Conservation (phyloP, 2,329 filamentous ascomycete species). For the Aciculosporium take region DNA sequence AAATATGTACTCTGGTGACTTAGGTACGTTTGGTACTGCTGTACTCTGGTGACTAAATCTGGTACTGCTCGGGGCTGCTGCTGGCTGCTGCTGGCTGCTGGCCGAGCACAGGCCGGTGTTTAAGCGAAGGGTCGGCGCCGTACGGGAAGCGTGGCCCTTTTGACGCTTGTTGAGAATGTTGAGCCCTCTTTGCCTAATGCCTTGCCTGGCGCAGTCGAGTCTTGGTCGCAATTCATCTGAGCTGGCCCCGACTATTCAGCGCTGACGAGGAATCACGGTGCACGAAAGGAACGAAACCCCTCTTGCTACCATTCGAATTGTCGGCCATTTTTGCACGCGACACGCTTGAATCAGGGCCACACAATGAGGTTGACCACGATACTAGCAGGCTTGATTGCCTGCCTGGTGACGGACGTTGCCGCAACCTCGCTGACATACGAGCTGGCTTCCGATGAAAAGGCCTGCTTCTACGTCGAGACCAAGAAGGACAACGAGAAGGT, state of each 20-base stretch:
- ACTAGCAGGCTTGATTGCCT: constrained; percentile 56
- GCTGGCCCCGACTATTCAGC: background rate
- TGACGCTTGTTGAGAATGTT: too few relatives aligned
- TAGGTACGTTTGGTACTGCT: too few relatives aligned
- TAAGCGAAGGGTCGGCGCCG: constrained; percentile 12
- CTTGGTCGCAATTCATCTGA: background rate
- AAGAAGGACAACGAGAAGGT: constrained; percentile 73
- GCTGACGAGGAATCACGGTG: constrained; percentile 5
- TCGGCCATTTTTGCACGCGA: constrained; percentile 14
- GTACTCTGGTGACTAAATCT: too few relatives aligned
- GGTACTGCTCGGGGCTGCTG: too few relatives aligned
- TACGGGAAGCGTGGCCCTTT: constrained; percentile 9
- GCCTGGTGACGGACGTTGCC: constrained; percentile 53
- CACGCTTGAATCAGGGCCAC: constrained; percentile 11
- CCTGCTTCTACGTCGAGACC: constrained; percentile 82
- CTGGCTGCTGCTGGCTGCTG: background rate
- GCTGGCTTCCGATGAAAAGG: constrained; percentile 77
- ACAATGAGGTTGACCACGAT: constrained; percentile 53
- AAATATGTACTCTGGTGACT: too few relatives aligned
- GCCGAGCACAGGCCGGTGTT: constrained; percentile 6
- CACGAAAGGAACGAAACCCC: background rate
- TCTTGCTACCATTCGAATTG: background rate
- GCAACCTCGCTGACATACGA: constrained; percentile 93
- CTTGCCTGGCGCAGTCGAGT: background rate
- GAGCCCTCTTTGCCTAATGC: too few relatives aligned